A percentile compares a stretch with the other conserved stretches of the same genome.
Evolutionary conservation across 129 eudicot genomes (phyloP).

Genomic region (Erigeron canadensis): DNA sequence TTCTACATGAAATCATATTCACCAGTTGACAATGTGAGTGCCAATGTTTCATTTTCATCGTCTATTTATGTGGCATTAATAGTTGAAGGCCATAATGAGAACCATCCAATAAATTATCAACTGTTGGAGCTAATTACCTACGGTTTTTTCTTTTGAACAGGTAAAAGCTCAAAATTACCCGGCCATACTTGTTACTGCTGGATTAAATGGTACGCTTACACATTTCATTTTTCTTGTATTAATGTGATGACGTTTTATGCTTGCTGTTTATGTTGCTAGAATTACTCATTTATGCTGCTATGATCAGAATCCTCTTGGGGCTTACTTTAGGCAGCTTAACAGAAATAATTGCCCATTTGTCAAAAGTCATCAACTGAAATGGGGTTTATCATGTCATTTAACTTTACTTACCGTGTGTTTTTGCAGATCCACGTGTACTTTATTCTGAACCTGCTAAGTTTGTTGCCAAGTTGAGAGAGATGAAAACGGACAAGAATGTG

Average conservation of each 20-base stretch:
- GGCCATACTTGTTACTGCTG: slow-evolving; percentile 81
- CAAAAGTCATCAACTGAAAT: not conserved
- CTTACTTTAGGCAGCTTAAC: no score
- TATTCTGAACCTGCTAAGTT: slow-evolving; percentile 94
- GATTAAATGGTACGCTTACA: slow-evolving; percentile 66
- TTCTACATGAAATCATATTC: slow-evolving; percentile 94
- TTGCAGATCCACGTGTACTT: slow-evolving; percentile 87
- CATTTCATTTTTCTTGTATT: not conserved
- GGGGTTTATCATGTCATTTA: slow-evolving; percentile 8
- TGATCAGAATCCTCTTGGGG: no score
- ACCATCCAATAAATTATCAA: slow-evolving; percentile 9
- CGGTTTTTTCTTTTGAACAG: slow-evolving; percentile 39
- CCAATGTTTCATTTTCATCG: slow-evolving; percentile 3
- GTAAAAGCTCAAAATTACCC: slow-evolving; percentile 79
- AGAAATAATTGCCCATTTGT: not conserved
- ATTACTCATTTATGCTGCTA: not conserved
- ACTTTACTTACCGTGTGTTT: not conserved
- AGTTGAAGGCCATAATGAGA: not conserved
- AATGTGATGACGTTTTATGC: not conserved
- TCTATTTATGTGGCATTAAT: not conserved
- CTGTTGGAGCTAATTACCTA: not conserved
- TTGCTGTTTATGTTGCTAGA: not conserved
- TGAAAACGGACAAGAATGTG: slow-evolving; percentile 73
- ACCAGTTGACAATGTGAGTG: slow-evolving; percentile 92
- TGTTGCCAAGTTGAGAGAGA: slow-evolving; percentile 88